Evolutionary conservation across 768 basidiomycete genomes (phyloP), one percentile per base, ranked within the genome.

Genomic region (Arthromyces matolae): DNA sequence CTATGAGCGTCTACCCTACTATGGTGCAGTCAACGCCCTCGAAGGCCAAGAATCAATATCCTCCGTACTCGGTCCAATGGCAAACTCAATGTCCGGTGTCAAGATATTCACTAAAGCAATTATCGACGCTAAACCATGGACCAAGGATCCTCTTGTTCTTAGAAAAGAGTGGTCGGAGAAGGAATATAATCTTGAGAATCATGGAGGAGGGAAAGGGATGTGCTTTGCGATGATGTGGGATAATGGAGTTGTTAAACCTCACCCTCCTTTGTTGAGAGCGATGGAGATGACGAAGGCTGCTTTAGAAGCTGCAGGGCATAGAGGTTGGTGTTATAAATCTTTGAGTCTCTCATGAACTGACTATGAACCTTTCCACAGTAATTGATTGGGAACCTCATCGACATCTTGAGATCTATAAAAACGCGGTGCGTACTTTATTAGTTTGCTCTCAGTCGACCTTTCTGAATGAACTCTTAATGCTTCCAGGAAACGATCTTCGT

Each of bases 21-120:
- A 70, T n/a, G 81, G 83, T 18, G 78, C 79, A 5, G 67, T 74
- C 3, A 89, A 85, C 62, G 76, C 81, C 2, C 58, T 81, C 22
- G 76, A 83, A 61, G 90, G 90, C 18, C 81, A 85, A 60, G 87
- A 90, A 50, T 79, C 83, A 13, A 57, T 88, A 22, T 69, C 69
- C 4, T 87, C 87, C 3, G 85, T 90, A 23, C 71, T 91, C 9
- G 91, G 91, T 0, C 91, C 91, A 5, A 68, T 91, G 42, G 68
- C 80, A 2, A 70, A 66, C 34, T 78, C 78, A 27, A 52, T 90
- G 38, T 67, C 61, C 8, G 86, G 77, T n/a, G n/a, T n/a, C n/a
- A n/a, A n/a, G n/a, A n/a, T n/a, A n/a, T n/a, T n/a, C n/a, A n/a
- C n/a, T n/a, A n/a, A n/a, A n/a, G n/a, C n/a, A n/a, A n/a, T n/a